phyloP scores from a whole-genome alignment of 306 rosid species.

The Amphicarpaea edgeworthii region DNA sequence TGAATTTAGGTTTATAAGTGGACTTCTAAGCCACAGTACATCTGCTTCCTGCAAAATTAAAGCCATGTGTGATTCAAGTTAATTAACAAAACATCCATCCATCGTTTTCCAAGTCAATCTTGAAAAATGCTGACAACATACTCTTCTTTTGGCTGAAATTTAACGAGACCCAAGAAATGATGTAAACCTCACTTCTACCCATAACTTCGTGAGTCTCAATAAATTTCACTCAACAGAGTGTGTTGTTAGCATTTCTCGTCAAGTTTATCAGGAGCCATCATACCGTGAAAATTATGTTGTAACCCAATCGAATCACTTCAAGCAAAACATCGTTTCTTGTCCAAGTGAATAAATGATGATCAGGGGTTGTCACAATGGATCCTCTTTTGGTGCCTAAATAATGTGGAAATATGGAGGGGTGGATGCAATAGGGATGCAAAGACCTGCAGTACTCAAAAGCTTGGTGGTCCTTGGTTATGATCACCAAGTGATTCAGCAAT shows the following conservation, averaged over 20 bases:
- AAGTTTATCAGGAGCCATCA: background rate
- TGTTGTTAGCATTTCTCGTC: background rate
- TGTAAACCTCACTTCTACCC: background rate
- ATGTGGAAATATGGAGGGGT: conserved; percentile 47
- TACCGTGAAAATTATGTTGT: conserved; percentile 64
- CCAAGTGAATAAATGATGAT: conserved; percentile 31
- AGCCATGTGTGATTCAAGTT: conserved; percentile 12
- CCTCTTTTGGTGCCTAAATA: conserved; percentile 32
- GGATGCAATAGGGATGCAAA: conserved; percentile 62
- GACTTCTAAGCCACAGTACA: conserved; percentile 67
- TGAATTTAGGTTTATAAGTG: conserved; percentile 47
- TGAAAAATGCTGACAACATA: background rate
- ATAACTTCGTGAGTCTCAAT: background rate
- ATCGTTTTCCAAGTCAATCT: background rate
- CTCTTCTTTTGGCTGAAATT: background rate
- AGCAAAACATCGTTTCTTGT: conserved; percentile 50
- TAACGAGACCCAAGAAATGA: background rate
- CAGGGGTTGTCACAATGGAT: background rate
- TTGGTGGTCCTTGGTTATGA: conserved; percentile 52
- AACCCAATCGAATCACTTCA: conserved; percentile 56
- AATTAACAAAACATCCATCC: background rate
- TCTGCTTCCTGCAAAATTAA: conserved; percentile 61
- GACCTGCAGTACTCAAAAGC: conserved; percentile 55
- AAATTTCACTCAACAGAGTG: background rate
- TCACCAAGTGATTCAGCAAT: conserved; percentile 59